phyloP scores from a whole-genome alignment of 441 rosid genomes.

The Pelargonium cotyledonis region DNA sequence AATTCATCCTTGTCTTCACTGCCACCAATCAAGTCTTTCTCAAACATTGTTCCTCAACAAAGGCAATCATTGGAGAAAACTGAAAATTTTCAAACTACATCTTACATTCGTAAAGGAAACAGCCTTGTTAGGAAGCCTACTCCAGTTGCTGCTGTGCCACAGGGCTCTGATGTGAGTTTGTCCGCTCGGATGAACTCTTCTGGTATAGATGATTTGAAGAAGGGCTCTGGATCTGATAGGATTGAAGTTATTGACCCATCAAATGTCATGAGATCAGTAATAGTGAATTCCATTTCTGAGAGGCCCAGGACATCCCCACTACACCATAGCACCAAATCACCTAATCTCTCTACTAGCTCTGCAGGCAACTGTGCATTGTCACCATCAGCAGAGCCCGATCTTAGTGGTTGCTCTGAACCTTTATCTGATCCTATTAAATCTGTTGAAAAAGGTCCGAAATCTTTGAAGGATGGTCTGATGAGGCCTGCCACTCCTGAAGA shows the following conservation, averaged over 20 bases:
- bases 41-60: constrained; percentile 33
- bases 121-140: constrained; percentile 76
- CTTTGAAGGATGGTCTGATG: constrained; percentile 34
- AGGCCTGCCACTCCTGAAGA: constrained; percentile 30
- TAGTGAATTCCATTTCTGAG: constrained; percentile 31
- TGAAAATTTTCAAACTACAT: constrained; percentile 31
- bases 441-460: constrained; percentile 33
- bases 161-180: constrained; percentile 33
- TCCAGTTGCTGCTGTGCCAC: constrained; percentile 36
- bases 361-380: constrained; percentile 35
- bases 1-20: constrained; percentile 29
- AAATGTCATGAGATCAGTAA: constrained; percentile 25
- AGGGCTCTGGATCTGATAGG: constrained; percentile 28
- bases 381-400: constrained; percentile 34
- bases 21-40: constrained; percentile 37
- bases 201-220: constrained; percentile 34
- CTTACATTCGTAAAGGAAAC: constrained; percentile 89
- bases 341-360: constrained; percentile 27
- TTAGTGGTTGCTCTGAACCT: constrained; percentile 34
- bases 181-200: constrained; percentile 38
- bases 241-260: constrained; percentile 26
- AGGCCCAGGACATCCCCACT: constrained; percentile 44
- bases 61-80: constrained; percentile 33
- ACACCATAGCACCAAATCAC: constrained; percentile 25
- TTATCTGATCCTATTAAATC: constrained; percentile 28